Evolutionary conservation across 176 grass and related monocot species (phyloP).

Genomic region (Zoysia pacifica): DNA sequence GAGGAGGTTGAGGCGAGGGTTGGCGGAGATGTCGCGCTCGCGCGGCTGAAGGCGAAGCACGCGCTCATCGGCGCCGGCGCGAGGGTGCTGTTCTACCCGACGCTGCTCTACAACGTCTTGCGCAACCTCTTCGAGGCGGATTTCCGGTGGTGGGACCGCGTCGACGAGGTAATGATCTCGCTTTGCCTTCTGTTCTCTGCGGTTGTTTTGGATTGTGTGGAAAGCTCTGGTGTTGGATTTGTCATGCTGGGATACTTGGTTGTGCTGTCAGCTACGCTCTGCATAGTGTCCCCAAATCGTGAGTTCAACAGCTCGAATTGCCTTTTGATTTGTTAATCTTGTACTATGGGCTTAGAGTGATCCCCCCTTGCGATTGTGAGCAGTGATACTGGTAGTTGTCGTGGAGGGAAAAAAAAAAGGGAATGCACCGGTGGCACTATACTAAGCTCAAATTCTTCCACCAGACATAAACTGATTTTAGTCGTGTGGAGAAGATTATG

Average conservation of each 20-base stretch:
- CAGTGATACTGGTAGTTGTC: not conserved
- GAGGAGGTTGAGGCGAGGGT: conserved; percentile 20
- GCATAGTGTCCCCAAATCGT: not conserved
- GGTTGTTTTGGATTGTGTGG: conserved; percentile 24
- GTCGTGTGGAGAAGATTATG: too few relatives aligned
- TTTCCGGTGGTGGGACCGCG: conserved; percentile 94
- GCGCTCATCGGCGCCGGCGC: conserved; percentile 78
- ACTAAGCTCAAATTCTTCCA: too few relatives aligned
- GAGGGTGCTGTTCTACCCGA: conserved; percentile 92
- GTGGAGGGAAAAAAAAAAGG: too few relatives aligned
- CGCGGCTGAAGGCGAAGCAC: conserved; percentile 56
- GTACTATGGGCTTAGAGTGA: not conserved
- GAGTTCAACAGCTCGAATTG: not conserved
- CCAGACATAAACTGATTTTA: too few relatives aligned
- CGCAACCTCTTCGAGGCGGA: conserved; percentile 78
- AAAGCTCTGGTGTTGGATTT: conserved; percentile 20
- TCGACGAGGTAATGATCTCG: conserved; percentile 62
- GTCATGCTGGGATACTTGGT: not conserved
- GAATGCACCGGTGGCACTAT: too few relatives aligned
- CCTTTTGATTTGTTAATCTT: not conserved
- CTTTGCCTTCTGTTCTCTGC: not conserved
- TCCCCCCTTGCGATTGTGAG: not conserved
- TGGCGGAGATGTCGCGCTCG: conserved; percentile 33
- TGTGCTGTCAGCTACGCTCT: not conserved
- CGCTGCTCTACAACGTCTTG: conserved; percentile 86